Evolutionary conservation across 805 yeast genomes (phyloP).

Genomic region (Myxozyma lipomycoides): DNA sequence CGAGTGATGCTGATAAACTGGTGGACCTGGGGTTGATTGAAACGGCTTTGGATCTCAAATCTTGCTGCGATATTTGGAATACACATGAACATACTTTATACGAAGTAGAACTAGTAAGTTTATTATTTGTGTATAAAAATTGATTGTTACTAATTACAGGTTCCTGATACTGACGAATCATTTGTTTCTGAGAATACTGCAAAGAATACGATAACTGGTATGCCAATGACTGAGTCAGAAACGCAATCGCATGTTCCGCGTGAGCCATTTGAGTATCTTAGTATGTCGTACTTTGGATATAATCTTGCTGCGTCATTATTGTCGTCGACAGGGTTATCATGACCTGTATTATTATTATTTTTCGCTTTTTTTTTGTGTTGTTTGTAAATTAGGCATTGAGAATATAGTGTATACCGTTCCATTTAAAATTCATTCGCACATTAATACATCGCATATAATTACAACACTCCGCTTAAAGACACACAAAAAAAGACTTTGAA

Average conservation of each 20-base stretch:
- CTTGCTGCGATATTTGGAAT: slow-evolving; percentile 16
- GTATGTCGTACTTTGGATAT: neutral
- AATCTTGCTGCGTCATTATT: neutral
- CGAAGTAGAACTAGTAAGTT: slow-evolving; percentile 20
- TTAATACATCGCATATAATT: no score
- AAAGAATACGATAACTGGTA: slow-evolving; percentile 8
- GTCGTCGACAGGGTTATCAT: neutral
- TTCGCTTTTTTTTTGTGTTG: neutral
- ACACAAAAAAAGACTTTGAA: no score
- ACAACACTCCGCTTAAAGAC: no score
- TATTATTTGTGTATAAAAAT: neutral
- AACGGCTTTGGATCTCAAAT: slow-evolving; percentile 7
- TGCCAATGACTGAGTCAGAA: slow-evolving; percentile 5
- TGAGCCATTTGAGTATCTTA: slow-evolving; percentile 5
- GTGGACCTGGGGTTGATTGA: slow-evolving; percentile 3
- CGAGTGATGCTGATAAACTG: neutral
- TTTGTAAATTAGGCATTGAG: neutral
- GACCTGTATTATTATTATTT: neutral
- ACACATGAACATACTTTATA: slow-evolving; percentile 8
- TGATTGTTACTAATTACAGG: slow-evolving; percentile 1
- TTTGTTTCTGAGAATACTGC: neutral
- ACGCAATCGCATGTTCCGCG: slow-evolving; percentile 2
- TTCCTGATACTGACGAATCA: slow-evolving; percentile 8
- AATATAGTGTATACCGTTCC: no score
- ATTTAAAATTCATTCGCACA: no score